Percentiles rank a stretch among this genome's conserved stretches.
phyloP scores from a whole-genome alignment of 768 basidiomycete species.

The Tylopilus vinaceipallidus region DNA sequence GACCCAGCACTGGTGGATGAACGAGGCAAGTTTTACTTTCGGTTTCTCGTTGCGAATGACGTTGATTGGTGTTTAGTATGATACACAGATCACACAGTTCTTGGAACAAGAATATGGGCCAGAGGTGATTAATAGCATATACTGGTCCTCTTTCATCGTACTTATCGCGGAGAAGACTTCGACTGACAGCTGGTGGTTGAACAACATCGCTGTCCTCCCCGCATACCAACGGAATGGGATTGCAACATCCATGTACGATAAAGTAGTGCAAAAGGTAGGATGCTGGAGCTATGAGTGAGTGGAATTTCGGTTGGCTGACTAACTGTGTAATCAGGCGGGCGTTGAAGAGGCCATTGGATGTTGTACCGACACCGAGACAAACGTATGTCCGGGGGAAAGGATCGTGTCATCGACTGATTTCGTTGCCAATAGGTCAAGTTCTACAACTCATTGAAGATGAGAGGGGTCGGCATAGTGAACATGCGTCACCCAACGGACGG shows the following conservation, averaged over 20 bases:
- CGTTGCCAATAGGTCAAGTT: neutral
- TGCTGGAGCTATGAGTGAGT: neutral
- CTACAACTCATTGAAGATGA: neutral
- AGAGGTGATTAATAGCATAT: neutral
- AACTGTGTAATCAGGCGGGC: neutral
- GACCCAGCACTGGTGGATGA: constrained; percentile 4
- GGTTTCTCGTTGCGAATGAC: no score
- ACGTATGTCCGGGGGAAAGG: neutral
- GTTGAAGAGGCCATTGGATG: neutral
- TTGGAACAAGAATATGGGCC: neutral
- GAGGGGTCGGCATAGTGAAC: neutral
- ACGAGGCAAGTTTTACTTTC: neutral
- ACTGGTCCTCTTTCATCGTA: neutral
- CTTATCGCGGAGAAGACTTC: neutral
- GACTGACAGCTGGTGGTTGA: constrained; percentile 3
- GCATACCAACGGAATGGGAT: constrained; percentile 5
- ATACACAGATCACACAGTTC: neutral
- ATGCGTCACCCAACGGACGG: neutral
- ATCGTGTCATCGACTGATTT: neutral
- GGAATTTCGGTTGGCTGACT: no score
- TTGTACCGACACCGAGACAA: constrained; percentile 2
- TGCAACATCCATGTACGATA: neutral
- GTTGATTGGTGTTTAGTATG: neutral
- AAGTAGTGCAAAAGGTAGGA: constrained; percentile 1
- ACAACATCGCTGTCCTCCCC: neutral